phyloP scores from a whole-genome alignment of 2,329 filamentous ascomycete species.

The Trichoderma sp. region DNA sequence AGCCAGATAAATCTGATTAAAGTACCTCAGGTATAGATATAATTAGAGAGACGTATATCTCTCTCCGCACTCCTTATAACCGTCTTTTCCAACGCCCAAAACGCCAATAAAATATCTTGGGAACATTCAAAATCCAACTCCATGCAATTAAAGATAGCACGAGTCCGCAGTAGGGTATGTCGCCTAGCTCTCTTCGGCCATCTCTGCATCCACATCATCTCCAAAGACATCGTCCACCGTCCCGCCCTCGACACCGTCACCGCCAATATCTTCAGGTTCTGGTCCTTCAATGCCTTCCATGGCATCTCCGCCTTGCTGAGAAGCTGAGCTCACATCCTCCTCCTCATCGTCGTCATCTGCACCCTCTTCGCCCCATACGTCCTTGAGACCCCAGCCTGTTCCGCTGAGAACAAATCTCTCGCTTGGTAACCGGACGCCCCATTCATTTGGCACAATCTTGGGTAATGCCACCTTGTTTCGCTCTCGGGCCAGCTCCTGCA shows the following conservation, averaged over 20 bases:
- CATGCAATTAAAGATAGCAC: neutral
- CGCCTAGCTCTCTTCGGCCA: constrained; percentile 49
- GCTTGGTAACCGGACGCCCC: constrained; percentile 68
- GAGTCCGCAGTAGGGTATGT: neutral
- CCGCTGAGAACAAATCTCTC: constrained; percentile 71
- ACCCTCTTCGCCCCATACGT: constrained; percentile 59
- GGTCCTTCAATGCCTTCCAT: constrained; percentile 54
- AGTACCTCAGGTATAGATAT: neutral
- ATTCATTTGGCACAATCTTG: constrained; percentile 65
- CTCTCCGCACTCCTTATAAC: neutral
- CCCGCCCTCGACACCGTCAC: constrained; percentile 54
- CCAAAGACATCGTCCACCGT: constrained; percentile 61
- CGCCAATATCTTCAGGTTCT: constrained; percentile 48
- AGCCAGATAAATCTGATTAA: neutral
- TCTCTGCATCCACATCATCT: constrained; percentile 60
- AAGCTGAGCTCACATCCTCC: constrained; percentile 45
- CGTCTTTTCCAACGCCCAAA: constrained; percentile 26
- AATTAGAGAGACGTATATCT: neutral
- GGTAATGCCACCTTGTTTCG: constrained; percentile 70
- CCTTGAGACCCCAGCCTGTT: constrained; percentile 65
- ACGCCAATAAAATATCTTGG: constrained; percentile 14
- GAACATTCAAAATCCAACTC: neutral
- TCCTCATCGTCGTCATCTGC: constrained; percentile 47
- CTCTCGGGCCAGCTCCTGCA: constrained; percentile 73
- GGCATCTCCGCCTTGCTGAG: constrained; percentile 48